phyloP scores from a whole-genome alignment of 2,329 filamentous ascomycete species.

The Curvularia eragrostidis region DNA sequence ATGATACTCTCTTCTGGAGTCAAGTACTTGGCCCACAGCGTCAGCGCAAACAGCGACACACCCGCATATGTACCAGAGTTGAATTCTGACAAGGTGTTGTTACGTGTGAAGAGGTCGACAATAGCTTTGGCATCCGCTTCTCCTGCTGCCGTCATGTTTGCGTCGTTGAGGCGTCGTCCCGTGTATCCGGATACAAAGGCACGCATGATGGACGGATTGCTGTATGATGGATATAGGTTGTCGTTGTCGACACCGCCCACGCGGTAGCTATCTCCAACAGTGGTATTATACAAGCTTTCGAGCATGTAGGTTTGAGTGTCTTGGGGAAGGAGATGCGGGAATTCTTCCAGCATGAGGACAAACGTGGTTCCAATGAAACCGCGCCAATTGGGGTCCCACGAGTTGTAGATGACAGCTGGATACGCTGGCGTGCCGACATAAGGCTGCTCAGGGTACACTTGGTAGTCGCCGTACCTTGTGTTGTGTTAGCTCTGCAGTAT shows the following conservation, averaged over 20 bases:
- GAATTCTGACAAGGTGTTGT: constrained; percentile 67
- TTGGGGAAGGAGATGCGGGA: constrained; percentile 55
- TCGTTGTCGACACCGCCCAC: constrained; percentile 66
- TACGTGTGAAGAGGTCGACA: constrained; percentile 62
- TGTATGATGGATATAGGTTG: constrained; percentile 68
- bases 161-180: constrained; percentile 60
- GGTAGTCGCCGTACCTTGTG: constrained; percentile 56
- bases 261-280: constrained; percentile 66
- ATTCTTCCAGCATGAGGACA: constrained; percentile 66
- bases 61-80: constrained; percentile 69
- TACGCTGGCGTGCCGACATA: constrained; percentile 62
- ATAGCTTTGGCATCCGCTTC: constrained; percentile 64
- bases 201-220: constrained; percentile 68
- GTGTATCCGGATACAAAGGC: constrained; percentile 67
- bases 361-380: constrained; percentile 68
- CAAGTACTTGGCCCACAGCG: constrained; percentile 67
- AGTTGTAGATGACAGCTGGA: constrained; percentile 59
- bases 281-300: constrained; percentile 62
- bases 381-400: constrained; percentile 70
- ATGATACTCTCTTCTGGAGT: constrained; percentile 60
- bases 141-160: constrained; percentile 65
- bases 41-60: constrained; percentile 65
- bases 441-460: constrained; percentile 64
- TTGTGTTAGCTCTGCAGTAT: neutral
- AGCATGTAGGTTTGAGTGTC: constrained; percentile 56